Evolutionary conservation across 2,329 filamentous ascomycete genomes (phyloP), one percentile per base, ranked within the genome.

Genomic region (Bipolaris gigantea): DNA sequence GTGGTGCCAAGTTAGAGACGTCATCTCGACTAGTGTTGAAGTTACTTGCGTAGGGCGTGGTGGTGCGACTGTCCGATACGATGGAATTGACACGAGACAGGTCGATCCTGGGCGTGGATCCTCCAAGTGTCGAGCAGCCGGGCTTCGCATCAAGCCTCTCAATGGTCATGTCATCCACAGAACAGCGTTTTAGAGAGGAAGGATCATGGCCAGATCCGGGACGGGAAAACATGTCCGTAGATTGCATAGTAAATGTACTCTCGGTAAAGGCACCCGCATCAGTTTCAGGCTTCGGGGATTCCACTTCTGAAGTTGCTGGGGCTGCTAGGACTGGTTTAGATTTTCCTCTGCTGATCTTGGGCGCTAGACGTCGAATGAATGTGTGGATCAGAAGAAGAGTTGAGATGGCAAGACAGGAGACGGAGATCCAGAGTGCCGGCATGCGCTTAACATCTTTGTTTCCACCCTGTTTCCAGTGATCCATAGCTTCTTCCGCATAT

Each of bases 371-470:
- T 25, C 63, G 59, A 18, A 72, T 50, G 35, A 73, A 63, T 2
- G 71, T 63, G 48, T 73, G 70, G 4, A 71, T 43, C 8, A 73
- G 50, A 13, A 73, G 58, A 7, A 68, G 41, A 3, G 67, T 65
- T 2, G 69, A 70, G 38, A 72, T 57, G 1, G 62, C 54, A 23
- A 73, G 62, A 36, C 66, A 72, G 7, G 64, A 63, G 19, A 72
- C 55, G 1, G 69, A 72, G 11, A 73, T 62, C 66, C 67, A 70
- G 3, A 73, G 56, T 15, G 71, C 67, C 10, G 69, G 67, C 61
- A 67, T 70, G 27, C 69, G 60, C 48, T 58, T 66, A 27, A 64
- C 55, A 19, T 56, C 61, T 5, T 64, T 64, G 10, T 53, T 45
- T 1, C 56, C 52, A 19, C 63, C 40, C 50, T 75, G 70, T 49